phyloP scores from a whole-genome alignment of 805 yeast species.

The Debaryomyces prosopidis region DNA sequence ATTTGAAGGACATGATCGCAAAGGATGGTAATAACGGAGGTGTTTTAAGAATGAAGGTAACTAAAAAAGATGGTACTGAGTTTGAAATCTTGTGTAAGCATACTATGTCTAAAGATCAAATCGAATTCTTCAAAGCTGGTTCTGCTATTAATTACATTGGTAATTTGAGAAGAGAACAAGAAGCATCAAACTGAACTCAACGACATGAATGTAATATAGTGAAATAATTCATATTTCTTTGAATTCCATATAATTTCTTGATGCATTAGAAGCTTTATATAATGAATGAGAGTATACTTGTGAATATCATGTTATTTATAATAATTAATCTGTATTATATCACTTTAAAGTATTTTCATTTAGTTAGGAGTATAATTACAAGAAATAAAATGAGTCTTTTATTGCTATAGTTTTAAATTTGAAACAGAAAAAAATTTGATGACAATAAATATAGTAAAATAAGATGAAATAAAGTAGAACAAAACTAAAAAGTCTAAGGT shows the following conservation, averaged over 20 bases:
- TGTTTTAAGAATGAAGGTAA: constrained; percentile 64
- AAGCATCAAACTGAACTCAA: constrained; percentile 2
- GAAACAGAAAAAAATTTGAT: background rate
- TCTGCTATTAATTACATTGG: constrained; percentile 94
- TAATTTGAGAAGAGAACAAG: constrained; percentile 28
- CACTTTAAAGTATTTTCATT: too few relatives aligned
- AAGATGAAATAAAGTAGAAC: background rate
- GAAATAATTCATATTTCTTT: background rate
- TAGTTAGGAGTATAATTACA: background rate
- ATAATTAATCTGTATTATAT: too few relatives aligned
- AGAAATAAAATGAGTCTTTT: background rate
- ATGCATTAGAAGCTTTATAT: too few relatives aligned
- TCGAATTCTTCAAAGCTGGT: constrained; percentile 95
- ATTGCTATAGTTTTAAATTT: background rate
- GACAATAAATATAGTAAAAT: background rate
- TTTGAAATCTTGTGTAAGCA: constrained; percentile 79
- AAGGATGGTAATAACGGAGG: constrained; percentile 92
- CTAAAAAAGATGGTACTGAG: constrained; percentile 69
- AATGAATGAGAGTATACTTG: too few relatives aligned
- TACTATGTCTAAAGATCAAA: constrained; percentile 96
- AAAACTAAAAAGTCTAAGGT: constrained; percentile 1
- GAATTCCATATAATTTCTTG: too few relatives aligned
- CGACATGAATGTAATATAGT: background rate
- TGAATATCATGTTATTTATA: too few relatives aligned
- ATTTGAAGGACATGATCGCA: constrained; percentile 71